Base-by-base conservation (phyloP, 768 basidiomycete genomes). In the Suillus paluster region DNA sequence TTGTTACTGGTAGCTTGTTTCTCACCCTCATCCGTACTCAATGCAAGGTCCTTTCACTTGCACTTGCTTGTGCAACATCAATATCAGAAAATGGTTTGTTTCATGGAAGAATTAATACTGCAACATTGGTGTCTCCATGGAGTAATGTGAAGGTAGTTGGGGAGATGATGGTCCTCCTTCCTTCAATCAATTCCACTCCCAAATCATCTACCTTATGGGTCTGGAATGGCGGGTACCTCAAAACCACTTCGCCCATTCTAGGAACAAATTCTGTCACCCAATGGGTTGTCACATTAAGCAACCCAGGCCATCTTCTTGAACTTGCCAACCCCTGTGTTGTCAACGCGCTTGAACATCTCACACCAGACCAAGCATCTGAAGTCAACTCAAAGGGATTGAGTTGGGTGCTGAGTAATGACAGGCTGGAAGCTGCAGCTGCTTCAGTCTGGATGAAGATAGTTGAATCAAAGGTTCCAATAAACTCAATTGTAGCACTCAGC, bases 201-300 rank as follows among this genome's bases (percentile, higher is more conserved):
- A n/a, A 23, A 42, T 33, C 21, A 38, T 42, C n/a, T 44, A n/a
- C 23, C 15, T 58, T 19, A 46, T 30, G 41, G 42, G 42, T 58
- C 38, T 58, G 57, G 57, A 58, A 58, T 44, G 57, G 57, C 7
- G 57, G 27, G 30, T 58, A 21, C 42, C 10, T 30, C n/a, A 58
- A 17, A 42, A 45, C 27, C 11, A 10, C 42, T 21, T 58, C 25
- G 19, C 23, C 38, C 10, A 10, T 58, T 19, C 57, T 42, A 23
- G 57, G 57, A 21, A 58, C 42, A 7, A 58, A n/a, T 44, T 41
- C 44, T 25, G 44, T 14, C 19, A 58, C 42, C 10, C n/a, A 58
- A 19, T 4, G 27, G n/a, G 39, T 58, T 23, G 27, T 58, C 25
- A 30, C 30, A 6, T 21, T 58, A 38, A 23, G n/a, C 19, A 42